Conservation (phyloP, 306 rosid genomes). For the Lupinus albus region DNA sequence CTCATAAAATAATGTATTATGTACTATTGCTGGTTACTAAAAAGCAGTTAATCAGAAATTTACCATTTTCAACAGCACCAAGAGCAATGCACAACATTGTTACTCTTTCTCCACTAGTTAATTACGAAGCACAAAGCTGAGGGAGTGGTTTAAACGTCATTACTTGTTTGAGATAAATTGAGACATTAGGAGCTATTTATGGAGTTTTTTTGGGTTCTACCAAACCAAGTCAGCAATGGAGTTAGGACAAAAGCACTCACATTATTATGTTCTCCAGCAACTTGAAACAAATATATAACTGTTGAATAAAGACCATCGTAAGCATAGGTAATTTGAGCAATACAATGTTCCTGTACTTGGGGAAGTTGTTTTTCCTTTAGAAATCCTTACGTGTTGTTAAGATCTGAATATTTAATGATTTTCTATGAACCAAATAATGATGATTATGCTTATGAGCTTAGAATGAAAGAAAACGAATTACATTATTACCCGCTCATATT, state of each 20-base stretch:
- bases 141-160: background rate
- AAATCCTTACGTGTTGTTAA: background rate
- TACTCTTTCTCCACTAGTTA: background rate
- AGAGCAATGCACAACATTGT: background rate
- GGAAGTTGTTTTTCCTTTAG: background rate
- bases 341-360: background rate
- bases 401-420: conserved; percentile 11
- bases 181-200: background rate
- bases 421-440: conserved; percentile 21
- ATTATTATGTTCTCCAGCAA: background rate
- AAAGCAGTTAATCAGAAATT: background rate
- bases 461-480: conserved; percentile 24
- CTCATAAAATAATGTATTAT: conserved; percentile 3
- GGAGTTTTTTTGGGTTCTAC: too few relatives aligned
- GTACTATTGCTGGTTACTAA: conserved; percentile 3
- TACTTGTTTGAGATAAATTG: background rate
- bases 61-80: conserved; percentile 13
- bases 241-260: background rate
- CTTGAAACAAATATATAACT: background rate
- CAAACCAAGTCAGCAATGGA: background rate
- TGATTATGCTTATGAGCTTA: background rate
- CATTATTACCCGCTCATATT: conserved; percentile 50
- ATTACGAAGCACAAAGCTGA: background rate
- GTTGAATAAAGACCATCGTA: background rate
- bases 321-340: background rate